phyloP scores from a whole-genome alignment of 495 filamentous ascomycete species.

The Lepidopterella palustris region DNA sequence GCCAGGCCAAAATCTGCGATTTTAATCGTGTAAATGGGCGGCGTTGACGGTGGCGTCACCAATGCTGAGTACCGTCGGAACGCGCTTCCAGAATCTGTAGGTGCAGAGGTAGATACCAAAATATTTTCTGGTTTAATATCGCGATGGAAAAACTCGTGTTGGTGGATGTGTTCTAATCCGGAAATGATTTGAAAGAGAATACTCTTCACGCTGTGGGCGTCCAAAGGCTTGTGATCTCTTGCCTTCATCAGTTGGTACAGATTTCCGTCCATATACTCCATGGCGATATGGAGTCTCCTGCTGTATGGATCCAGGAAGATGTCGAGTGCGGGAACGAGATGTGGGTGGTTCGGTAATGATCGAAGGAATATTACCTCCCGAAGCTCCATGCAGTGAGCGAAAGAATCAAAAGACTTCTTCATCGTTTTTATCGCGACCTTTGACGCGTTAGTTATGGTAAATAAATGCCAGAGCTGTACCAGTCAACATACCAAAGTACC shows the following conservation, averaged over 20 bases:
- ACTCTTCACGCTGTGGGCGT: constrained; percentile 90
- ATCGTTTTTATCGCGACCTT: constrained; percentile 99
- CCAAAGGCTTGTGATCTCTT: constrained; percentile 86
- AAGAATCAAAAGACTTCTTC: constrained; percentile 98
- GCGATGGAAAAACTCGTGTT: constrained; percentile 95
- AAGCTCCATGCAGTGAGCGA: constrained; percentile 81
- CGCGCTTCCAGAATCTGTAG: constrained; percentile 66
- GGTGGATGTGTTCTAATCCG: constrained; percentile 94
- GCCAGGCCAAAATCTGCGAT: constrained; percentile 99
- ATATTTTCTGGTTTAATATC: constrained; percentile 99
- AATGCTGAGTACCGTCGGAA: constrained; percentile 90
- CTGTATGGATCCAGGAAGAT: constrained; percentile 96
- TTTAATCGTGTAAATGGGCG: constrained; percentile 91
- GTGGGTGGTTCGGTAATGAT: constrained; percentile 76
- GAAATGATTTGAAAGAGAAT: constrained; percentile 95
- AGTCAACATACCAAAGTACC: constrained; percentile 70
- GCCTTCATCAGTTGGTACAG: constrained; percentile 99
- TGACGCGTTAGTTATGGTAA: constrained; percentile 13
- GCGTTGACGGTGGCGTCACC: constrained; percentile 90
- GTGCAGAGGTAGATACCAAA: constrained; percentile 85
- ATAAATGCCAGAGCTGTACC: constrained; percentile 27
- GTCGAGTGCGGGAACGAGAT: constrained; percentile 93
- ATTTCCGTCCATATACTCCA: constrained; percentile 99
- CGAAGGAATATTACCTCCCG: constrained; percentile 95
- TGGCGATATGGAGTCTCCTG: constrained; percentile 93